A percentile compares a stretch with the other conserved stretches of the same genome.
phyloP scores from a whole-genome alignment of 192 early-diverging fungal genomes.

The Rhizophagus sp. region DNA sequence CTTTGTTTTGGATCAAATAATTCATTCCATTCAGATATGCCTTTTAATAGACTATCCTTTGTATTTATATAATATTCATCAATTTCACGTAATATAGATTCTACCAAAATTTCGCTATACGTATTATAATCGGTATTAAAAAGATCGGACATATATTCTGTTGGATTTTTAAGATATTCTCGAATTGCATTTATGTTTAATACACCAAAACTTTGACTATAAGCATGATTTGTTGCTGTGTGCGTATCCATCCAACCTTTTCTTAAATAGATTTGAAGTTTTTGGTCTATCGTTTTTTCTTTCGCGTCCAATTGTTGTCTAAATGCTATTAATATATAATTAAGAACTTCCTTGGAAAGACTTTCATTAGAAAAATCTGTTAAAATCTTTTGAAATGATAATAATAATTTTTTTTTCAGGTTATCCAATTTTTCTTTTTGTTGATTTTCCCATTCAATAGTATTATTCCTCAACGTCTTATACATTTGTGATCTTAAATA shows the following conservation, averaged over 20 bases:
- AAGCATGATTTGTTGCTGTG: not conserved
- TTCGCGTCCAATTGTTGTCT: not conserved
- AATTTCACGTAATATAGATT: not conserved
- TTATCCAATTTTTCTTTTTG: constrained; percentile 2
- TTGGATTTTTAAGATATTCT: not conserved
- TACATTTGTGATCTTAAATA: not conserved
- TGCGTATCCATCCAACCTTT: not conserved
- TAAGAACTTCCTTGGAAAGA: not conserved
- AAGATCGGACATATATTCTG: not conserved
- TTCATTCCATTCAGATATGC: not conserved
- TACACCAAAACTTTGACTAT: not conserved
- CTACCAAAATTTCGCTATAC: not conserved
- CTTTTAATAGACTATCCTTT: not conserved
- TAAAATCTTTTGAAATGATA: not conserved
- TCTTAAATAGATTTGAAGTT: not conserved
- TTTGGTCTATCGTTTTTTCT: not conserved
- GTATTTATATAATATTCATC: not conserved
- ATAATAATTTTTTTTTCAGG: not conserved
- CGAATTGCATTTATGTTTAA: not conserved
- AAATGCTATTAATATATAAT: not conserved
- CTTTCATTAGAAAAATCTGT: constrained; percentile 5
- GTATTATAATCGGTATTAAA: not conserved
- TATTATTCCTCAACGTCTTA: not conserved
- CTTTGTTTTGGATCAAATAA: not conserved
- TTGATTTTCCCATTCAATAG: not conserved